Evolutionary conservation across 331 rosid species (phyloP), one percentile per base, ranked within the genome.

Genomic region (Prunus yedoensis): DNA sequence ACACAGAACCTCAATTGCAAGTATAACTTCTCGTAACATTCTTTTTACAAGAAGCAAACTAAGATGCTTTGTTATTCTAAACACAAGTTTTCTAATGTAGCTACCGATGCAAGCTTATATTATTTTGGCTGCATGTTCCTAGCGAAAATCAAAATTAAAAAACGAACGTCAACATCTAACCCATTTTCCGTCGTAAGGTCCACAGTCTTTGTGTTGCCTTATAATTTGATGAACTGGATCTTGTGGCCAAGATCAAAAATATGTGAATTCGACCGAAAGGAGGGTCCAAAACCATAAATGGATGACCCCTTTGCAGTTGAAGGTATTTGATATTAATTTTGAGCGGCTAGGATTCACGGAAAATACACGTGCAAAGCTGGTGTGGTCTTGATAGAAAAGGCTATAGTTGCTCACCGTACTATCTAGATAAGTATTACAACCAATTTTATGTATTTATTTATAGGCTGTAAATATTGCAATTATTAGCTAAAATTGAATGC

Each of bases 271-370:
- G 14, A 9, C 8, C 20, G 23, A 68, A 68, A 0, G 10, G 7
- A 47, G 52, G 70, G 25, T 27, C 73, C 59, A 16, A 68, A 68
- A 5, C 21, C 74, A 70, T 70, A 1, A 17, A 70, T 70, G 30
- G 53, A 70, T 1, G 49, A 2, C 25, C 62, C 60, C 62, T 15
- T 69, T 28, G 46, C 60, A 52, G 30, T 16, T 50, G 13, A 10
- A 56, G 10, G 61, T 3, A 10, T 16, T 27, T 68, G 46, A 50
- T 11, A 30, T 27, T 57, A 4, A 57, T n/a, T 57, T 17, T n/a
- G 1, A 7, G 3, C 30, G 6, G 62, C 20, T 10, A 18, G 2
- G 5, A 49, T 49, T 11, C 0, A 4, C 16, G 4, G 52, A 12
- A 47, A 47, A 38, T 38, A 6, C 41, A 35, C 41, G 0, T 35